phyloP scores from a whole-genome alignment of 345 rosid species.

The Gossypium turneri region DNA sequence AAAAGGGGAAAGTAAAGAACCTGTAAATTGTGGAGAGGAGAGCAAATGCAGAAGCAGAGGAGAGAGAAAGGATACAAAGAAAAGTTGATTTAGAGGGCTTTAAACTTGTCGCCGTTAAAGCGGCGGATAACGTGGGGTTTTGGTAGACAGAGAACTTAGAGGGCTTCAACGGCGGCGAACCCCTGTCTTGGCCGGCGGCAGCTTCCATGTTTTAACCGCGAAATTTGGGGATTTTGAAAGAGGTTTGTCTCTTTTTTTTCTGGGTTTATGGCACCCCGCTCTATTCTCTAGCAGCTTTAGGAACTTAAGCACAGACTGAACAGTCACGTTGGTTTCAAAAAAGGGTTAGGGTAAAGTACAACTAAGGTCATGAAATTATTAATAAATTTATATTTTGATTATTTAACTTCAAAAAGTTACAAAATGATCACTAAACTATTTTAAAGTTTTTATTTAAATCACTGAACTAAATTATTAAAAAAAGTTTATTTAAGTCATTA shows the following conservation, averaged over 20 bases:
- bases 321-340: no score
- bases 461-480: no score
- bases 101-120: constrained; percentile 69
- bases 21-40: constrained; percentile 50
- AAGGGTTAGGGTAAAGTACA: no score
- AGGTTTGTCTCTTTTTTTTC: no score
- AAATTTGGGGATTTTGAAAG: not conserved
- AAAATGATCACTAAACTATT: no score
- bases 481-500: no score
- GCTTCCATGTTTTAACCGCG: constrained; percentile 20
- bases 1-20: constrained; percentile 8
- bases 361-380: no score
- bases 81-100: constrained; percentile 65
- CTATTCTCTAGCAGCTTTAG: no score
- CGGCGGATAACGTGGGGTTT: constrained; percentile 73
- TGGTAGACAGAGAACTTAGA: constrained; percentile 72
- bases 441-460: no score
- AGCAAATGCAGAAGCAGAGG: constrained; percentile 58
- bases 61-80: constrained; percentile 45
- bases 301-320: no score
- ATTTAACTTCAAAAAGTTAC: no score
- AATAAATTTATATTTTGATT: no score
- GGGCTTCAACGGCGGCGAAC: constrained; percentile 36
- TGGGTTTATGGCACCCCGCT: not conserved
- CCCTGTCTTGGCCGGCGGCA: constrained; percentile 20